A percentile compares a stretch with the other conserved stretches of the same genome.
Conservation (phyloP, 1,139 yeast genomes). For the Magnusiomyces paraingens region DNA sequence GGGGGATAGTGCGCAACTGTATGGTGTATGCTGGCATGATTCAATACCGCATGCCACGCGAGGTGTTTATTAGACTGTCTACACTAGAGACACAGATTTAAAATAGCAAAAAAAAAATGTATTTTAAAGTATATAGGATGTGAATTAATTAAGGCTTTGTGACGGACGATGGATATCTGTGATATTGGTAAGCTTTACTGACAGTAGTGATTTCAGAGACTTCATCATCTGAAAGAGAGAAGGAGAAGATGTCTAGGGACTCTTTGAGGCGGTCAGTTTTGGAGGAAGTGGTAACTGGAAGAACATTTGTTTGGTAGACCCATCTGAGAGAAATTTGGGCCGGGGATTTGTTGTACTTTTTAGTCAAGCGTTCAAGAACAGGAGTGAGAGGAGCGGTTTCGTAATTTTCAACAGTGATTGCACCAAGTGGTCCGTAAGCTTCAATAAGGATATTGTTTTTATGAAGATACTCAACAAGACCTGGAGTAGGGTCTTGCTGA, state of each 20-base stretch:
- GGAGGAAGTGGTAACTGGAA: too few species aligned
- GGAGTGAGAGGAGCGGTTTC: too few species aligned
- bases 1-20: constrained; percentile 70
- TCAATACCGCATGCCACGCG: constrained; percentile 92
- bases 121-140: not conserved
- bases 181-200: too few species aligned
- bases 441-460: constrained; percentile 53
- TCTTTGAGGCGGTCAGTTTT: too few species aligned
- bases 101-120: not conserved
- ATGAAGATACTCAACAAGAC: constrained; percentile 50
- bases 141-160: not conserved
- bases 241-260: too few species aligned
- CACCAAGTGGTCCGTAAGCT: constrained; percentile 79
- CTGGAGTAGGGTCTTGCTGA: constrained; percentile 46
- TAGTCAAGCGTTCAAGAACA: constrained; percentile 38
- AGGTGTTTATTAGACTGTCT: constrained; percentile 69
- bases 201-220: too few species aligned
- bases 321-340: constrained; percentile 31
- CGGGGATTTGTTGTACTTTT: constrained; percentile 47
- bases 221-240: too few species aligned
- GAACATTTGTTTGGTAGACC: too few species aligned
- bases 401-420: constrained; percentile 26
- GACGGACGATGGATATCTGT: constrained; percentile 21
- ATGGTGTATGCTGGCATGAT: constrained; percentile 96
- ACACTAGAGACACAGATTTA: constrained; percentile 44